These are phyloP conservation scores for Cystofilobasidium macerans DNA, from an alignment of 768 basidiomycete species.

Conservation along the genomic window DNA sequence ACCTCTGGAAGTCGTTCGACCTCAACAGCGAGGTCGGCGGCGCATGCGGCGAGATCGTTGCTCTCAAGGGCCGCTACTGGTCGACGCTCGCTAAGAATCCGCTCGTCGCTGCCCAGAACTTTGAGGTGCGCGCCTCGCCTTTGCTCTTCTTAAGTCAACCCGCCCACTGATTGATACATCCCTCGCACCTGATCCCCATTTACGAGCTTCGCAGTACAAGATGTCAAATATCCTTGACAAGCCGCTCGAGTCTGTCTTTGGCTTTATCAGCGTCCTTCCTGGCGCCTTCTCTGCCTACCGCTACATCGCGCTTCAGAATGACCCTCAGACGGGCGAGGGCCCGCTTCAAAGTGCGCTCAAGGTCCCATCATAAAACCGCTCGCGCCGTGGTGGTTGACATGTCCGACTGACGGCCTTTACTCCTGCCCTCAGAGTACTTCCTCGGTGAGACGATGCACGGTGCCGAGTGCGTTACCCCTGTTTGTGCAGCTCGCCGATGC, in stretches of 20 bases:
- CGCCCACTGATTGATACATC: too few relatives aligned
- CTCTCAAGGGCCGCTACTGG: slow-evolving; percentile 25
- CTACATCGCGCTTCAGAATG: slow-evolving; percentile 74
- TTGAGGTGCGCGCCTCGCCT: slow-evolving; percentile 12
- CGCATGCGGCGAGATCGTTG: slow-evolving; percentile 27
- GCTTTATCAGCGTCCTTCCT: slow-evolving; percentile 35
- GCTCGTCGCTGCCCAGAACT: slow-evolving; percentile 26
- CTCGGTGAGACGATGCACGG: slow-evolving; percentile 79
- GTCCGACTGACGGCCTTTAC: slow-evolving; percentile 45
- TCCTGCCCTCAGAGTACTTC: slow-evolving; percentile 62
- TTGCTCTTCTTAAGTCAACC: too few relatives aligned
- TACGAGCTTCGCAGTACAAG: slow-evolving; percentile 30
- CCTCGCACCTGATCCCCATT: neutral
- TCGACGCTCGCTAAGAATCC: slow-evolving; percentile 22
- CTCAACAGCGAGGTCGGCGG: slow-evolving; percentile 26
- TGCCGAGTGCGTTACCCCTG: slow-evolving; percentile 33
- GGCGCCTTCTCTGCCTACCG: slow-evolving; percentile 27
- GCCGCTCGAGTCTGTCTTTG: slow-evolving; percentile 60
- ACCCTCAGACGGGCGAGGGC: slow-evolving; percentile 24
- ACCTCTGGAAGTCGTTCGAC: slow-evolving; percentile 27
- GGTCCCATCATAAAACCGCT: slow-evolving; percentile 14
- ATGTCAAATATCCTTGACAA: slow-evolving; percentile 59
- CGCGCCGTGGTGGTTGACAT: too few relatives aligned
- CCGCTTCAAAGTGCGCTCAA: neutral
- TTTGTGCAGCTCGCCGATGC: too few relatives aligned